These are phyloP conservation scores for Penicilliopsis zonata DNA, from an alignment of 495 filamentous ascomycete species.

Conservation along the genomic window DNA sequence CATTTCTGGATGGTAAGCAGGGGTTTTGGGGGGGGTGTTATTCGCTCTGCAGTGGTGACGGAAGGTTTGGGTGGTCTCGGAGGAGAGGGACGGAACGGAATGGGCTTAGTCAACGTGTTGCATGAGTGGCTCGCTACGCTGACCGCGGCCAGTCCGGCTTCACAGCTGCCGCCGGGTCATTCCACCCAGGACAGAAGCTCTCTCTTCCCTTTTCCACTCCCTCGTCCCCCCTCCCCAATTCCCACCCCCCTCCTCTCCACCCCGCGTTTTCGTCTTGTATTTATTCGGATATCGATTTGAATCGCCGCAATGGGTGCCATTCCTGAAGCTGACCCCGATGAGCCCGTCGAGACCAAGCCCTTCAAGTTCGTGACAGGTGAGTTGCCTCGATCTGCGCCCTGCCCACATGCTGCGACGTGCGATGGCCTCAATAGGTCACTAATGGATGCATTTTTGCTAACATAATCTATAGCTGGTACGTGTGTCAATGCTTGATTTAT, in stretches of 20 bases:
- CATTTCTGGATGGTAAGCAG: conserved; percentile 34
- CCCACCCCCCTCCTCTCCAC: conserved; percentile 7
- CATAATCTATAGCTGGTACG: conserved; percentile 30
- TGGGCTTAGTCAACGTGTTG: conserved; percentile 28
- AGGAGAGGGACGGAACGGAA: conserved; percentile 10
- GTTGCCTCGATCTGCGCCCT: conserved; percentile 29
- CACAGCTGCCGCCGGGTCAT: conserved; percentile 26
- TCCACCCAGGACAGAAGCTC: background rate
- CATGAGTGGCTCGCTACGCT: conserved; percentile 34
- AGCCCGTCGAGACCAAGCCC: conserved; percentile 85
- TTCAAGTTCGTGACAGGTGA: conserved; percentile 99
- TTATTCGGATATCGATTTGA: conserved; percentile 7
- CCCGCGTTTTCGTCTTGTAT: conserved; percentile 7
- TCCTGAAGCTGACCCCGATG: conserved; percentile 74
- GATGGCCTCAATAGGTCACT: conserved; percentile 18
- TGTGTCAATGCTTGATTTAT: conserved; percentile 5
- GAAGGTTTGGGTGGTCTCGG: background rate
- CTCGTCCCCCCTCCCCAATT: conserved; percentile 9
- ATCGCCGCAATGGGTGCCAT: conserved; percentile 37
- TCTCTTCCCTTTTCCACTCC: conserved; percentile 13
- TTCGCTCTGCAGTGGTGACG: conserved; percentile 3
- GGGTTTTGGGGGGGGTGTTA: conserved; percentile 1
- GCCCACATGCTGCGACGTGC: conserved; percentile 11
- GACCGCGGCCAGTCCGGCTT: conserved; percentile 30
- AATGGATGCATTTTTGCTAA: conserved; percentile 36